phyloP scores from a whole-genome alignment of 805 yeast species.

The Teunomyces panamensis region DNA sequence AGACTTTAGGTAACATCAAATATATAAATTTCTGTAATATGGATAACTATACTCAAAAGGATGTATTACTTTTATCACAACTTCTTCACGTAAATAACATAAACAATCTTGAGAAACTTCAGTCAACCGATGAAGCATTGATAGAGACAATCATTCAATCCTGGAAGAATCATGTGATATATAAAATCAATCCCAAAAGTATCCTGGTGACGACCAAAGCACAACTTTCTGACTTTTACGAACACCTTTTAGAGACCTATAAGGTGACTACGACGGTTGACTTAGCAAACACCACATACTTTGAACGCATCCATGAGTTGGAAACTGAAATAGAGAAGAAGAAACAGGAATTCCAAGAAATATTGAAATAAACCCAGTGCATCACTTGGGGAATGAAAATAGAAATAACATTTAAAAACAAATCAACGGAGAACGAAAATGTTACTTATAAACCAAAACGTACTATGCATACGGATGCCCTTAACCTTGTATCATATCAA shows the following conservation, averaged over 20 bases:
- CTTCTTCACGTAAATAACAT: conserved; percentile 33
- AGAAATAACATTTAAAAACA: neutral
- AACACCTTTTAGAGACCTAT: conserved; percentile 23
- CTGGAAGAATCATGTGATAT: conserved; percentile 31
- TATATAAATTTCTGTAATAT: neutral
- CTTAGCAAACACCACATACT: conserved; percentile 36
- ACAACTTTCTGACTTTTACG: conserved; percentile 24
- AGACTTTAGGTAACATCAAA: no score
- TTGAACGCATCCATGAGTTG: conserved; percentile 29
- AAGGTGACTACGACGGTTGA: conserved; percentile 31
- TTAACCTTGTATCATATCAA: neutral
- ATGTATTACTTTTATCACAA: conserved; percentile 36
- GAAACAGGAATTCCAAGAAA: conserved; percentile 22
- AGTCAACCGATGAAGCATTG: conserved; percentile 10
- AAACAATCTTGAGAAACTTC: conserved; percentile 19
- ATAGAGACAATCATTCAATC: conserved; percentile 22
- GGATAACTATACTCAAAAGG: conserved; percentile 18
- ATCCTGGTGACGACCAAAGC: conserved; percentile 13
- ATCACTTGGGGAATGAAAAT: neutral
- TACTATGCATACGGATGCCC: neutral
- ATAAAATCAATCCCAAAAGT: conserved; percentile 24
- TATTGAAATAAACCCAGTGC: conserved; percentile 2
- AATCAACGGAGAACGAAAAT: neutral
- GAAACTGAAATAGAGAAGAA: conserved; percentile 21
- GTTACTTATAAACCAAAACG: no score